phyloP scores from a whole-genome alignment of 106 monocot genomes.

The Apostasia ramifera region DNA sequence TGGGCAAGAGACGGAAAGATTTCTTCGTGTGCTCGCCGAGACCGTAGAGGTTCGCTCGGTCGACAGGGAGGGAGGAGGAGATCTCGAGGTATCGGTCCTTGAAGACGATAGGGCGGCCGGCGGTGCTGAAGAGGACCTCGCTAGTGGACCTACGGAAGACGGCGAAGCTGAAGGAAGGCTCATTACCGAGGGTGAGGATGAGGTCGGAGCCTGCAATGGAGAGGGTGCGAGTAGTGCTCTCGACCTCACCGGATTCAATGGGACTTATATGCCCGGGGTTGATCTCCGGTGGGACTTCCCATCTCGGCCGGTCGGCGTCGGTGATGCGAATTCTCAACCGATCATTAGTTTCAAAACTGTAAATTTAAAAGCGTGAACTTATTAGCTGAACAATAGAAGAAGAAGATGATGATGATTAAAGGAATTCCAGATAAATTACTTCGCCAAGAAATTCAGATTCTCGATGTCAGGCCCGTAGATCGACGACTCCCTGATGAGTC shows the following conservation, averaged over 20 bases:
- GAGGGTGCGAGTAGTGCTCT: slow-evolving; percentile 6
- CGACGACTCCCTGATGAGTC: slow-evolving; percentile 13
- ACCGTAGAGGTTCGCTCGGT: slow-evolving; percentile 30
- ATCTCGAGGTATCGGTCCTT: slow-evolving; percentile 43
- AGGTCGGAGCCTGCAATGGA: slow-evolving; percentile 31
- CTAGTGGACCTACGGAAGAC: slow-evolving; percentile 43
- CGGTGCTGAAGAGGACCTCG: slow-evolving; percentile 16
- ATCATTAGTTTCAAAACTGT: slow-evolving; percentile 49
- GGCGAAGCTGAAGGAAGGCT: slow-evolving; percentile 34
- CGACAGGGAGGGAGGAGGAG: slow-evolving; percentile 28
- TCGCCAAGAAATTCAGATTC: slow-evolving; percentile 33
- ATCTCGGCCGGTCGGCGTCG: slow-evolving; percentile 31
- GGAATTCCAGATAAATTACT: slow-evolving; percentile 6
- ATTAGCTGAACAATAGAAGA: background rate
- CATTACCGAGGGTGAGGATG: slow-evolving; percentile 24
- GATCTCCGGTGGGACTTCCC: slow-evolving; percentile 42
- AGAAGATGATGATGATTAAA: background rate
- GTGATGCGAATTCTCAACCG: slow-evolving; percentile 48
- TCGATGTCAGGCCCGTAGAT: slow-evolving; percentile 38
- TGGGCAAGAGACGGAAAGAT: slow-evolving; percentile 28
- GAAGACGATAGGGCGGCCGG: slow-evolving; percentile 20
- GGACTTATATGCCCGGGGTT: slow-evolving; percentile 13
- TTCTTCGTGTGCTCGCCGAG: slow-evolving; percentile 66
- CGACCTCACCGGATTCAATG: background rate
- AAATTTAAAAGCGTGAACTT: background rate